Base-by-base conservation (phyloP, 73 alveolate species). In the Durusdinium trenchii region DNA sequence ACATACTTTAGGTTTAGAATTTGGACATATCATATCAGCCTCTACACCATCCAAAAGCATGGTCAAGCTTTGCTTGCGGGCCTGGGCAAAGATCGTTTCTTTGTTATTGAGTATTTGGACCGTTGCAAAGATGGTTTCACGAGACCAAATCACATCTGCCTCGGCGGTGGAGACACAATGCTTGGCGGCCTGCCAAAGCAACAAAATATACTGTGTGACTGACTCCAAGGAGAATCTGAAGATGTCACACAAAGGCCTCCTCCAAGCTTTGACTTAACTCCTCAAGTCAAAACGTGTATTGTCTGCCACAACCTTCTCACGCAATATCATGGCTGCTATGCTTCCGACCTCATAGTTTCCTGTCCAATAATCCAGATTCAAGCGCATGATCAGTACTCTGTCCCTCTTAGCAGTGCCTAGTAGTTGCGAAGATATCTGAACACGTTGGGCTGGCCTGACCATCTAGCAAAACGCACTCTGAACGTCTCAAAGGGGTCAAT, bases 391-490 rank as follows among this genome's bases (percentile, higher is more conserved):
- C 36, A 35, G 28, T 43, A 64, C 79, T 3, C 45, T 64, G 9
- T 12, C 85, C 51, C 51, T 38, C 28, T 75, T 75, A 36, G 12
- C 89, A 45, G 87, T 86, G 18, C 98, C 98, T 52, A 91, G 57
- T 16, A 91, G 98, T 32, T 67, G 90, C 0, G 98, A n/a, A 48
- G 98, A 91, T 6, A 52, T 42, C 30, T 78, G 86, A 14, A 91
- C 98, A 23, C 86, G 96, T 12, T 86, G 79, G n/a, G 98, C 89
- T 38, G 90, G 85, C 98, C 98, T 90, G 67, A 45, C n/a, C n/a
- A n/a, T n/a, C n/a, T n/a, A n/a, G n/a, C n/a, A n/a, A n/a, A n/a
- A n/a, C n/a, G n/a, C n/a, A n/a, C n/a, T n/a, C n/a, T n/a, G n/a
- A n/a, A n/a, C n/a, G n/a, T n/a, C n/a, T n/a, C n/a, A n/a, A n/a